phyloP scores from a whole-genome alignment of 1,284 basidiomycete species.

The Tilletia caries region DNA sequence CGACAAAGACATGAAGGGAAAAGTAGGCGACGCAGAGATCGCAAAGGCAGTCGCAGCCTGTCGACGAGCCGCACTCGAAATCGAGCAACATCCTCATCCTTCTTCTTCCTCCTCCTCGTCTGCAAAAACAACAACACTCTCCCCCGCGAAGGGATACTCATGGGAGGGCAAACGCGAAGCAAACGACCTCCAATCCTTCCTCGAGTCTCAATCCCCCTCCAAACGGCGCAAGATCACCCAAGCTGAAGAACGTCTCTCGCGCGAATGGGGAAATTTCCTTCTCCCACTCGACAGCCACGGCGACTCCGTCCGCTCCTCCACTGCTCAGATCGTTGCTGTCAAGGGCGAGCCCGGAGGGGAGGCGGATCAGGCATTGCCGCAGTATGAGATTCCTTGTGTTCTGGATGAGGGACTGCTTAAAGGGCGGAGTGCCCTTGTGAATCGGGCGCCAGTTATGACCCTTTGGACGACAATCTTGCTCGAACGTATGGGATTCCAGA shows the following conservation, averaged over 20 bases:
- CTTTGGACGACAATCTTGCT: slow-evolving; percentile 85
- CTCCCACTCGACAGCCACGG: slow-evolving; percentile 9
- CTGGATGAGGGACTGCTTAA: slow-evolving; percentile 28
- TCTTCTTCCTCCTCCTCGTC: not conserved
- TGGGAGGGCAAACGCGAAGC: slow-evolving; percentile 13
- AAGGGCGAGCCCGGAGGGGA: not conserved
- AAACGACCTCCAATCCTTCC: slow-evolving; percentile 2
- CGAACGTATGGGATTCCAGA: slow-evolving; percentile 76
- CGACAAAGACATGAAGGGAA: not conserved
- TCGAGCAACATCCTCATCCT: too few relatives aligned
- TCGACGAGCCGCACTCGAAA: not conserved
- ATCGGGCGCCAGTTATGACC: slow-evolving; percentile 89
- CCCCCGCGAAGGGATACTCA: not conserved
- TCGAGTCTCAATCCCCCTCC: not conserved
- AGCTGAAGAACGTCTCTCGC: slow-evolving; percentile 3
- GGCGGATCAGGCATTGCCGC: not conserved
- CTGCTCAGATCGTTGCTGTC: not conserved
- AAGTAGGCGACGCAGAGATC: not conserved
- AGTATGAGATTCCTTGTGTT: slow-evolving; percentile 15
- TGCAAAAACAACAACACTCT: not conserved
- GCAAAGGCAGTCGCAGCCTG: not conserved
- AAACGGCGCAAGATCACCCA: slow-evolving; percentile 3
- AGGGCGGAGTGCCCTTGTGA: slow-evolving; percentile 67
- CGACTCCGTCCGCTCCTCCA: not conserved
- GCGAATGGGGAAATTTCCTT: slow-evolving; percentile 1